phyloP scores from a whole-genome alignment of 306 rosid species.

The Vachellia pachyceras region DNA sequence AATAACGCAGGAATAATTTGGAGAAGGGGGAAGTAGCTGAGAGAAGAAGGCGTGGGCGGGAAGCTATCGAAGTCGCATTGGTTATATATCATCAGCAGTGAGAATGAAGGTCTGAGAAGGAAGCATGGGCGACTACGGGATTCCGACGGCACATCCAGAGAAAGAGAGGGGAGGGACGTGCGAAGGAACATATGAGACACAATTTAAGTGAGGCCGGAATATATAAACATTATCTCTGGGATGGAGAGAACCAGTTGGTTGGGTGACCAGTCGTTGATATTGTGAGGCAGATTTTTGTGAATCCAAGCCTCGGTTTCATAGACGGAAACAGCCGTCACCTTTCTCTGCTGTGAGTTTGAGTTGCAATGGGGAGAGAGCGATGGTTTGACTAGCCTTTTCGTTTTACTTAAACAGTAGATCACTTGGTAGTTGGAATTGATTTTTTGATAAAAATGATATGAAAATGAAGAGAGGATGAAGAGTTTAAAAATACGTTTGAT shows the following conservation, averaged over 20 bases:
- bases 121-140: conserved; percentile 39
- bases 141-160: conserved; percentile 34
- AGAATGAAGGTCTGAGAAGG: conserved; percentile 34
- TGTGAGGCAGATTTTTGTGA: conserved; percentile 40
- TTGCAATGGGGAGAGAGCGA: neutral
- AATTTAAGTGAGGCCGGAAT: conserved; percentile 59
- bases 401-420: no score
- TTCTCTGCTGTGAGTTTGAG: neutral
- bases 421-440: no score
- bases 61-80: conserved; percentile 42
- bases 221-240: conserved; percentile 64
- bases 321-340: conserved; percentile 29
- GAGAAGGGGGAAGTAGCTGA: conserved; percentile 27
- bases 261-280: conserved; percentile 64
- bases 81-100: conserved; percentile 25
- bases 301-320: conserved; percentile 37
- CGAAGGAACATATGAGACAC: conserved; percentile 58
- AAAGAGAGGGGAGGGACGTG: conserved; percentile 50
- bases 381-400: neutral
- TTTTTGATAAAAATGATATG: no score
- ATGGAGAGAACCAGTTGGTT: conserved; percentile 49
- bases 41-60: conserved; percentile 16
- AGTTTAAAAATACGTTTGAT: no score
- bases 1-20: conserved; percentile 43
- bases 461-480: no score